Base-by-base conservation (phyloP, 2,329 filamentous ascomycete species). In the Botrytis byssoidea region DNA sequence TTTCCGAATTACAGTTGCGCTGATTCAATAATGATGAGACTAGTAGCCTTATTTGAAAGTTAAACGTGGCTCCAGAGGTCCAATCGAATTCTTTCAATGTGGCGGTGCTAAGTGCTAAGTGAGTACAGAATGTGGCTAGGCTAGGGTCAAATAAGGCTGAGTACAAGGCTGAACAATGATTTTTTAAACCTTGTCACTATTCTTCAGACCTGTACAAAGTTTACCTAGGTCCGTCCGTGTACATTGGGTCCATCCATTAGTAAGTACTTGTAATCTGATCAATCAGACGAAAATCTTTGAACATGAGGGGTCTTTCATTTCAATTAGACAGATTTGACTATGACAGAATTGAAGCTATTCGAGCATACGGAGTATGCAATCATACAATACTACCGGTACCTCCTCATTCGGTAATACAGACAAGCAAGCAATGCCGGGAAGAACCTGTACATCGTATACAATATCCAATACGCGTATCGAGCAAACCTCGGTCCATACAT, bases 1-100 rank as follows among this genome's bases (percentile, higher is more conserved):
- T 46, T 37, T 48, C 35, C 9, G 16, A 65, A 7, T n/a, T 48
- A 42, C 25, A 20, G 25, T 61, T 42, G 25, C 16, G 60, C 37
- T 3, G 60, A 42, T 29, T 42, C 37, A 29, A 9, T 10, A n/a
- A 29, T 37, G 22, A 57, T 57, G 51, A 29, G n/a, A 32, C 51
- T 29, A n/a, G 57, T 64, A 71, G 69, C 69, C 69, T 71, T 51
- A 44, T 64, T 71, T 22, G 22, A 71, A 71, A 72, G 70, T 25
- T 67, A 48, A 72, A 72, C 70, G 70, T 72, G 70, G 70, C 40
- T 14, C 40, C 37, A 40, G 37, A 12, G 40, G n/a, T n/a, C 60
- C 67, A 40, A 35, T 66, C 22, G 29, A 51, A 22, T 29, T 44
- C 32, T 42, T 64, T 42, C 1, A 32, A 42, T 71, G 70, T 71